These are phyloP conservation scores for Mycena epipterygia DNA, from an alignment of 768 basidiomycete genomes.

Conservation along the genomic window DNA sequence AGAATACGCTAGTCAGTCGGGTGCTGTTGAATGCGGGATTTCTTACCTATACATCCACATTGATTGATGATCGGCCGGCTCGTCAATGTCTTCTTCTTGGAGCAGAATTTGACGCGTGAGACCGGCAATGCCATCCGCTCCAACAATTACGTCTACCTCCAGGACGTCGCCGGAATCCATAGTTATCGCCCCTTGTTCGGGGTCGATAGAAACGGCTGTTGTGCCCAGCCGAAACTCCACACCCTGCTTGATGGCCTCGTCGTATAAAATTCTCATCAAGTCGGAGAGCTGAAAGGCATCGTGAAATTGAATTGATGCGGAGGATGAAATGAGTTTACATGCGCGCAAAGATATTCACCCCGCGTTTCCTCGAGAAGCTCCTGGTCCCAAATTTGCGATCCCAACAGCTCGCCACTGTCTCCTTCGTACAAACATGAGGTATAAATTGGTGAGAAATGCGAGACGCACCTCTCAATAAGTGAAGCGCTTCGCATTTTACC, in stretches of 20 bases:
- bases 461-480: neutral
- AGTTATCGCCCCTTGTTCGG: neutral
- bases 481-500: constrained; percentile 16
- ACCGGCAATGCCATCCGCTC: constrained; percentile 13
- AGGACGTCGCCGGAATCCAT: neutral
- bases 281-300: constrained; percentile 9
- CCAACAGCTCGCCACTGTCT: neutral
- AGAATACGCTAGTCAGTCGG: neutral
- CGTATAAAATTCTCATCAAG: neutral
- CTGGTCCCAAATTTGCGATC: constrained; percentile 11
- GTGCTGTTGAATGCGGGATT: neutral
- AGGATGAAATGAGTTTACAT: neutral
- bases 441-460: neutral
- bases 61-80: neutral
- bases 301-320: neutral
- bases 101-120: neutral
- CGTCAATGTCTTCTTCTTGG: neutral
- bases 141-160: constrained; percentile 13
- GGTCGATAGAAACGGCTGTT: neutral
- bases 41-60: constrained; percentile 23
- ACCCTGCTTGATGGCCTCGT: neutral
- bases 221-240: neutral
- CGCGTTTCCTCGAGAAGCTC: constrained; percentile 15
- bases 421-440: neutral
- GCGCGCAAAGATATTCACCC: constrained; percentile 12